phyloP scores from a whole-genome alignment of 306 rosid species.

The Boehmeria nivea region DNA sequence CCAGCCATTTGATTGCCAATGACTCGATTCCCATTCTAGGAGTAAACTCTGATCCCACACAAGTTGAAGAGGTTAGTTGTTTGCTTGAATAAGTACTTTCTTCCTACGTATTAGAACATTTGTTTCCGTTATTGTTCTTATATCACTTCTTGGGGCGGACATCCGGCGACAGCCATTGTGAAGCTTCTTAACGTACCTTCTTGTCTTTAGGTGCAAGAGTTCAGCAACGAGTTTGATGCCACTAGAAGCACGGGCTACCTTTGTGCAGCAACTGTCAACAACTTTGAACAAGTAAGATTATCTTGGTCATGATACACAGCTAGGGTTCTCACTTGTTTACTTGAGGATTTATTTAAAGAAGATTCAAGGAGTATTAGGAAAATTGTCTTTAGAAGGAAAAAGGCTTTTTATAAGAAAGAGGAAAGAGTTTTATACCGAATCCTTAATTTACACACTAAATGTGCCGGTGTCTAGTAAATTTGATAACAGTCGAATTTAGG shows the following conservation, averaged over 20 bases:
- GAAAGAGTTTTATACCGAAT: too few relatives aligned
- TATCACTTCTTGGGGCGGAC: slow-evolving; percentile 11
- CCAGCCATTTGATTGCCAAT: slow-evolving; percentile 76
- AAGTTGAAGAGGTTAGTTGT: slow-evolving; percentile 56
- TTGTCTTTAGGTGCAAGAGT: slow-evolving; percentile 53
- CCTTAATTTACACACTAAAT: too few relatives aligned
- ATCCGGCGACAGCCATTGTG: background rate
- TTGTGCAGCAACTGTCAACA: slow-evolving; percentile 64
- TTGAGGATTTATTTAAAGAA: slow-evolving; percentile 1
- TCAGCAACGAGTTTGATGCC: slow-evolving; percentile 62
- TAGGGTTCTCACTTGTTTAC: background rate
- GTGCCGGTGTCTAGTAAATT: too few relatives aligned
- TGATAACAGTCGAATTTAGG: too few relatives aligned
- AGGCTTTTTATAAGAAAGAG: too few relatives aligned
- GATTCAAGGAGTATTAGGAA: background rate
- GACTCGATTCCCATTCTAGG: slow-evolving; percentile 78
- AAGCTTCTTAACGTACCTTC: slow-evolving; percentile 17
- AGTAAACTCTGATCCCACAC: slow-evolving; percentile 91
- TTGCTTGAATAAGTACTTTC: too few relatives aligned
- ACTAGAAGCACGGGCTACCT: slow-evolving; percentile 84
- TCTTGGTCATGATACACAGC: background rate
- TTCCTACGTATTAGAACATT: background rate
- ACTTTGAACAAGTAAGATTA: slow-evolving; percentile 70
- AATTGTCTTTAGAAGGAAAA: slow-evolving; percentile 2
- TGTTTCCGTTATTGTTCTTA: slow-evolving; percentile 1